Percentiles rank a stretch among this genome's conserved stretches.
phyloP scores from a whole-genome alignment of 257 asterid genomes.

The Galeopsis tetrahit region DNA sequence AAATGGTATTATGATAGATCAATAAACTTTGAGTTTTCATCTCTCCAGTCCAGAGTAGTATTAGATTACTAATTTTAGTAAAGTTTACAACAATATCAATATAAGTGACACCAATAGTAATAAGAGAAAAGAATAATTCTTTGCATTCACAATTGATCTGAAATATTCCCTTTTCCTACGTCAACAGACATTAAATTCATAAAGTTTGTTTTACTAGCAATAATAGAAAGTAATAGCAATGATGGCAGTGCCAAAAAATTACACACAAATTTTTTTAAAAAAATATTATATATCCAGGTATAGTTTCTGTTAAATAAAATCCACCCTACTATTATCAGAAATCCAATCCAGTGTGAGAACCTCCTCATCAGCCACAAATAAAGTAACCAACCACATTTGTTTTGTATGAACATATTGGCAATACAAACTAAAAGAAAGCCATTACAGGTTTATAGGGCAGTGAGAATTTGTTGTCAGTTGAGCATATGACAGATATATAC shows the following conservation, averaged over 20 bases:
- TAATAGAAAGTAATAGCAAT: background rate
- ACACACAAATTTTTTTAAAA: background rate
- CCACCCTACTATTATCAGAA: background rate
- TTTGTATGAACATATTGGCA: background rate
- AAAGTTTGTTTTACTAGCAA: background rate
- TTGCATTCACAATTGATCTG: background rate
- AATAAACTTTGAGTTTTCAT: background rate
- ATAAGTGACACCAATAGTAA: background rate
- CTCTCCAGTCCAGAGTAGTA: background rate
- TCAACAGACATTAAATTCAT: background rate
- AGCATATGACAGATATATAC: background rate
- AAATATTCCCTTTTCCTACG: background rate
- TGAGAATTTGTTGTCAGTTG: background rate
- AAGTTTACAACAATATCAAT: background rate
- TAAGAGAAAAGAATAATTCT: background rate
- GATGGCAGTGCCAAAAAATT: background rate
- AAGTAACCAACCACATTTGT: background rate
- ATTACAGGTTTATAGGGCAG: background rate
- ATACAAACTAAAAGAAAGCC: background rate
- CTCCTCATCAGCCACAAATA: background rate
- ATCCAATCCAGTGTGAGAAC: background rate
- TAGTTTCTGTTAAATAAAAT: background rate
- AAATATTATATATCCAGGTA: background rate
- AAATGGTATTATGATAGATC: background rate
- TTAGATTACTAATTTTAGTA: conserved; percentile 10